Percentiles rank a stretch among this genome's conserved stretches.
Evolutionary conservation across 2,329 filamentous ascomycete species (phyloP).

Genomic region (Aspergillus caelatus): DNA sequence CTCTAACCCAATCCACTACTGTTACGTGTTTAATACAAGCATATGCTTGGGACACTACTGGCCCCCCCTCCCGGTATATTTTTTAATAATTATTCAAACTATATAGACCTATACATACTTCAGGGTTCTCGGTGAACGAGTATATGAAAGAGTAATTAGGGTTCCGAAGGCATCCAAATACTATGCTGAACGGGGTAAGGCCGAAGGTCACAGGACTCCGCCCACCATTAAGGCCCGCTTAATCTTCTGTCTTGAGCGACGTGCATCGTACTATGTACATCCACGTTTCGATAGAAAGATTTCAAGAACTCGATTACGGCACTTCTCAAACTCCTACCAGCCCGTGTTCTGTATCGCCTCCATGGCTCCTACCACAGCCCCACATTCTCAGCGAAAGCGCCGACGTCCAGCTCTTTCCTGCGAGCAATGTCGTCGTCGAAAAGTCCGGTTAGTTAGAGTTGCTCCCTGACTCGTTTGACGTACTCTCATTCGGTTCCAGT

Average conservation of each 20-base stretch:
- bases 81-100: too few species aligned
- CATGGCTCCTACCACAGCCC: neutral
- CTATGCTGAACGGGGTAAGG: neutral
- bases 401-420: neutral
- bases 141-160: neutral
- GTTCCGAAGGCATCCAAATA: neutral
- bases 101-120: too few species aligned
- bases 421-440: neutral
- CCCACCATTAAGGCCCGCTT: neutral
- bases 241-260: too few species aligned
- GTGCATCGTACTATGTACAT: neutral
- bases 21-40: too few species aligned
- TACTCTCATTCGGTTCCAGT: conserved; percentile 46
- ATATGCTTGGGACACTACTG: too few species aligned
- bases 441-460: neutral
- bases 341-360: neutral
- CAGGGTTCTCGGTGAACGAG: too few species aligned
- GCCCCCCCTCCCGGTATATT: too few species aligned
- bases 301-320: neutral
- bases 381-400: neutral
- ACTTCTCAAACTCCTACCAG: too few species aligned
- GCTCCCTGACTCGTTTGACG: neutral
- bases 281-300: neutral
- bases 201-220: neutral
- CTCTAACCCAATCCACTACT: too few species aligned